Percentiles rank a stretch among this genome's conserved stretches.
Evolutionary conservation across 306 rosid genomes (phyloP).

Genomic region (Sicyos baderoa): DNA sequence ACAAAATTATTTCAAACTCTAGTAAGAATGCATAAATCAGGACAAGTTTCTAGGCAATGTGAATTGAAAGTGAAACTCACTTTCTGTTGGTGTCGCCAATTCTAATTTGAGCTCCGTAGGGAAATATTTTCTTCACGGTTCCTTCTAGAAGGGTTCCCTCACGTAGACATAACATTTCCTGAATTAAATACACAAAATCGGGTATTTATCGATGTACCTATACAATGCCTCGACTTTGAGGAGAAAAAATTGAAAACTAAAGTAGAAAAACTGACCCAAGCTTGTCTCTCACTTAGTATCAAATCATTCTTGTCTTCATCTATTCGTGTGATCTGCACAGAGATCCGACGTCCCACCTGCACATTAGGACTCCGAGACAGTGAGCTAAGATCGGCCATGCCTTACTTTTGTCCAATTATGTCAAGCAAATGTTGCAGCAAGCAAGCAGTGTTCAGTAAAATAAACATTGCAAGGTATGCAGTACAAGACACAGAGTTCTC

Average conservation of each 20-base stretch:
- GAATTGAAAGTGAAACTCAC: constrained; percentile 24
- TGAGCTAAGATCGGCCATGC: neutral
- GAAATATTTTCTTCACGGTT: constrained; percentile 60
- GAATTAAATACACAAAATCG: constrained; percentile 22
- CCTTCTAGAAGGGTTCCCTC: constrained; percentile 87
- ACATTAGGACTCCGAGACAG: constrained; percentile 21
- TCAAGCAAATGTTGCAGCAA: constrained; percentile 5
- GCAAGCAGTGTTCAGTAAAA: neutral
- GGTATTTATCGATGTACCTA: neutral
- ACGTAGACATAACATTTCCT: constrained; percentile 59
- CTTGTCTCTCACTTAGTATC: constrained; percentile 69
- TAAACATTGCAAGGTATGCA: neutral
- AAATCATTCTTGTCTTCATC: constrained; percentile 71
- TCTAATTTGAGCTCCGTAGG: constrained; percentile 82
- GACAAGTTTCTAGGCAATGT: neutral
- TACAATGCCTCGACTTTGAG: neutral
- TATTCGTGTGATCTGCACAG: constrained; percentile 58
- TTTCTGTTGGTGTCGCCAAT: constrained; percentile 62
- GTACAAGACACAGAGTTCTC: neutral
- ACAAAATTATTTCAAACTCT: no score
- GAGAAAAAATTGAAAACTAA: neutral
- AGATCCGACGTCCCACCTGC: constrained; percentile 65
- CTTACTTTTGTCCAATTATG: neutral
- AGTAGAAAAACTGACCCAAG: constrained; percentile 64
- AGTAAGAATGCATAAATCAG: neutral